Base-by-base conservation (phyloP, 2,329 filamentous ascomycete species). In the Talaromyces funiculosus region DNA sequence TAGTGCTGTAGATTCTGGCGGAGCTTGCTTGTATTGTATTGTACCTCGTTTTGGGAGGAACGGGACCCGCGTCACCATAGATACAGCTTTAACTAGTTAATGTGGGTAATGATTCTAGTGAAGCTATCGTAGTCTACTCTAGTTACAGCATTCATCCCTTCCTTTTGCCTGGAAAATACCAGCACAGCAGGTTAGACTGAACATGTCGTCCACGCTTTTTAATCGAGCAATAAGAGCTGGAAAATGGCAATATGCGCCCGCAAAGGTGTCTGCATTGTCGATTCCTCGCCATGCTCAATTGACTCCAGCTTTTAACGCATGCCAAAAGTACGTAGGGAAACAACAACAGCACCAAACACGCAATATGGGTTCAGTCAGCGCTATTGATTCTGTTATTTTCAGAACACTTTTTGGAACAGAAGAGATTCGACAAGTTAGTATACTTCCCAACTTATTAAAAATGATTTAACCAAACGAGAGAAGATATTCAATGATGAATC, bases 401-500 rank as follows among this genome's bases (percentile, higher is more conserved):
- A 75, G 79, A 3, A 80, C 78, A 7, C 68, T 83, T 0, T 82
- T 82, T 60, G 80, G 81, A 9, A 82, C 79, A 1, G 75, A 81
- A 4, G 80, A 81, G 63, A 80, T 82, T 42, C 75, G 80, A 35
- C 72, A 67, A 49, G 65, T 68, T 22, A 33, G 47, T 51, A 42
- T 4, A 58, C 22, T n/a, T 49, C 22, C 16, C 9, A 29, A 37
- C 35, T n/a, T 4, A 0, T 14, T 42, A 5, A 3, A 57, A 43
- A 12, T 9, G 18, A 58, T n/a, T 22, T 7, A 16, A 26, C 16
- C 18, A 37, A 29, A 62, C 12, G 6, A 10, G 1, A 5, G 22
- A 29, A 79, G 68, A 71, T 80, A 58, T 83, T 83, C 66, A 76
- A 78, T 29, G 81, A 83, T 60, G 73, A 75, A 63, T 74, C 79